Evolutionary conservation across 2,329 filamentous ascomycete genomes (phyloP).

Genomic region (Fusarium foetens): DNA sequence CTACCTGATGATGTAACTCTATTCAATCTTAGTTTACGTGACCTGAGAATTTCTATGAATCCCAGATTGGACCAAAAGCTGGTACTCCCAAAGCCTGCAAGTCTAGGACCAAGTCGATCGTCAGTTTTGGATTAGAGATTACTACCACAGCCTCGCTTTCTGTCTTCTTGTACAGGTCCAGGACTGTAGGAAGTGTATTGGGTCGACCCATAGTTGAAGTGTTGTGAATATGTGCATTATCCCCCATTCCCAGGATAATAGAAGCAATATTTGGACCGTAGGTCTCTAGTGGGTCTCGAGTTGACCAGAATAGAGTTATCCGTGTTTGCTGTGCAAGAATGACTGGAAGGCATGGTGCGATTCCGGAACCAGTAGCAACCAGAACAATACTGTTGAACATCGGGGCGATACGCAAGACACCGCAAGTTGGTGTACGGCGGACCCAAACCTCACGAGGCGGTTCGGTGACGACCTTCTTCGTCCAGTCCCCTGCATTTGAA

Average conservation of each 20-base stretch:
- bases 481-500: constrained; percentile 75
- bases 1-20: not conserved
- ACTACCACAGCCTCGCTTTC: constrained; percentile 74
- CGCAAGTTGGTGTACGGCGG: constrained; percentile 69
- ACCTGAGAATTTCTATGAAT: constrained; percentile 46
- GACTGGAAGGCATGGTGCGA: constrained; percentile 65
- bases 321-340: constrained; percentile 58
- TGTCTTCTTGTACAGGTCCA: constrained; percentile 63
- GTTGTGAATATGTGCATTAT: constrained; percentile 71
- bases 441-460: constrained; percentile 71
- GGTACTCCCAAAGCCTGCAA: constrained; percentile 70
- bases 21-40: not conserved
- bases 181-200: constrained; percentile 55
- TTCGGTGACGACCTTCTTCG: constrained; percentile 65
- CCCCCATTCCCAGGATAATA: constrained; percentile 63
- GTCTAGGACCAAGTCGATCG: constrained; percentile 70
- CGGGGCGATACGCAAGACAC: constrained; percentile 70
- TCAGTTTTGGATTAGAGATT: constrained; percentile 72
- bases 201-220: constrained; percentile 65
- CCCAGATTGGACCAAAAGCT: constrained; percentile 77
- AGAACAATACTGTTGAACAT: constrained; percentile 71
- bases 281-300: constrained; percentile 63
- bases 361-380: constrained; percentile 75
- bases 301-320: constrained; percentile 72
- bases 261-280: constrained; percentile 66